Conservation (phyloP, 768 basidiomycete genomes). For the Zangia roseola region DNA sequence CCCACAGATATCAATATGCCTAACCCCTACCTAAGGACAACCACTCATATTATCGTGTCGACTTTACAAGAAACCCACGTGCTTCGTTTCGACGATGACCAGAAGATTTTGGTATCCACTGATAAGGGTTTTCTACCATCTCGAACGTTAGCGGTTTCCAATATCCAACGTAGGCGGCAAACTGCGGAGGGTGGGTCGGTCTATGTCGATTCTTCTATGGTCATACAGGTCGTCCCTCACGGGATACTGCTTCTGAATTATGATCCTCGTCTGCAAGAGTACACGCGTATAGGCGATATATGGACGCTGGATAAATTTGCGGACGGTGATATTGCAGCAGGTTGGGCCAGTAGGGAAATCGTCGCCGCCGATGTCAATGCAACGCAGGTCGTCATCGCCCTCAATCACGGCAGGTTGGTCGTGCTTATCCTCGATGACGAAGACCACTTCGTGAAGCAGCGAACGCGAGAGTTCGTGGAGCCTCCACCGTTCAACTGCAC, state of each 20-base stretch:
- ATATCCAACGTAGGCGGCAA: conserved; percentile 39
- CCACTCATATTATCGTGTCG: conserved; percentile 60
- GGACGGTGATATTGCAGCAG: conserved; percentile 15
- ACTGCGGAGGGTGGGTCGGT: conserved; percentile 14
- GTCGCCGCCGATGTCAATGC: conserved; percentile 69
- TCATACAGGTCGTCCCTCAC: conserved; percentile 71
- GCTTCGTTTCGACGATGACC: conserved; percentile 45
- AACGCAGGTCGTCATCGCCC: conserved; percentile 63
- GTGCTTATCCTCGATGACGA: conserved; percentile 46
- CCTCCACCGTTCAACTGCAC: conserved; percentile 14
- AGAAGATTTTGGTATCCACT: conserved; percentile 14
- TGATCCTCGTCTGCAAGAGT: conserved; percentile 44
- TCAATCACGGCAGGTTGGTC: conserved; percentile 52
- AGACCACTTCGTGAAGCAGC: conserved; percentile 33
- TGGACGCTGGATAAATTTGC: conserved; percentile 38
- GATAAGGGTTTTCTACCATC: conserved; percentile 49
- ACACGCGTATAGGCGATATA: conserved; percentile 37
- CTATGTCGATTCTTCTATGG: conserved; percentile 49
- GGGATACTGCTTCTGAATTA: conserved; percentile 57
- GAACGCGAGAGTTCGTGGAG: conserved; percentile 25
- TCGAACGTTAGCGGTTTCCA: conserved; percentile 65
- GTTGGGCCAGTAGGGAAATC: conserved; percentile 42
- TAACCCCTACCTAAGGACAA: conserved; percentile 35
- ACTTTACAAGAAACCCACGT: conserved; percentile 55
- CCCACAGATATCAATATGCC: neutral